Conservation (phyloP, 352 stramenopile species). For the Phytophthora sp. region DNA sequence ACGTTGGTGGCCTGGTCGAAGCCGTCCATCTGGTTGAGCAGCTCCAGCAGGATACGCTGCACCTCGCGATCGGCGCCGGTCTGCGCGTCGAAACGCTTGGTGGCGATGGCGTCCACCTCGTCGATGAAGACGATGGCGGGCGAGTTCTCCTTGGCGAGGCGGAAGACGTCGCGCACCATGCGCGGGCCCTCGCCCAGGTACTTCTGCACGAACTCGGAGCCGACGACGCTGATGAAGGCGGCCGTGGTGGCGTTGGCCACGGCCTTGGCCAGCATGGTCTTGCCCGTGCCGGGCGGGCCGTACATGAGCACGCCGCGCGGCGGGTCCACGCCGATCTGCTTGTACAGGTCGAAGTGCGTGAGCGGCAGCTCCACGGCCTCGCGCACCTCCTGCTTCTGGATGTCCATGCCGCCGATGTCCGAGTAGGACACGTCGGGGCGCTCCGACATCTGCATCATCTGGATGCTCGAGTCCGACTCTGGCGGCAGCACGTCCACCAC, state of each 20-base stretch:
- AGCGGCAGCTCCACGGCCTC: slow-evolving; percentile 99
- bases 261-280: slow-evolving; percentile 99
- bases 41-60: slow-evolving; percentile 99
- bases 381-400: slow-evolving; percentile 99
- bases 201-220: slow-evolving; percentile 99
- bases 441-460: slow-evolving; percentile 99
- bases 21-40: slow-evolving; percentile 99
- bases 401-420: slow-evolving; percentile 99
- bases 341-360: slow-evolving; percentile 99
- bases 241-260: slow-evolving; percentile 99
- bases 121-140: slow-evolving; percentile 99
- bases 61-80: slow-evolving; percentile 96
- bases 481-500: slow-evolving; percentile 98
- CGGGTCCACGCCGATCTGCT: slow-evolving; percentile 99
- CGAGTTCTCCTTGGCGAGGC: slow-evolving; percentile 98
- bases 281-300: slow-evolving; percentile 95
- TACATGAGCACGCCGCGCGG: slow-evolving; percentile 98
- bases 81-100: slow-evolving; percentile 99
- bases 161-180: slow-evolving; percentile 99
- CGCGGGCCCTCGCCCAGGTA: slow-evolving; percentile 99
- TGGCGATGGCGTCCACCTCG: slow-evolving; percentile 99
- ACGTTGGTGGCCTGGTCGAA: slow-evolving; percentile 99
- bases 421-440: slow-evolving; percentile 95
- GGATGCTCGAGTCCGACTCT: slow-evolving; percentile 99
- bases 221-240: slow-evolving; percentile 98